These are phyloP conservation scores for Sclerotinia subarctica DNA, from an alignment of 2,329 filamentous ascomycete genomes.

Conservation along the genomic window DNA sequence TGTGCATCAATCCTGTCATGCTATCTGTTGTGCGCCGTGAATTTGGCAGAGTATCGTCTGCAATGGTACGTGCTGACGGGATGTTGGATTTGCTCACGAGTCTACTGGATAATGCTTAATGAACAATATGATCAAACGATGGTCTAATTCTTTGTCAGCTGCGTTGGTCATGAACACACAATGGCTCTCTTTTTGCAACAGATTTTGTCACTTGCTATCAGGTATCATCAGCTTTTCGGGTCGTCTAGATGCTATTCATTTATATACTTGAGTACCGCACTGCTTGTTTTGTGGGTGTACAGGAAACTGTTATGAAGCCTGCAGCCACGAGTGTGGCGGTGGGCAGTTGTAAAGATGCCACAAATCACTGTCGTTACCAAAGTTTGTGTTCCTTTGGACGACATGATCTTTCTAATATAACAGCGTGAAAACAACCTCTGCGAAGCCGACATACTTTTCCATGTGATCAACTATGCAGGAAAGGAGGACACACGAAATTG, in stretches of 20 bases:
- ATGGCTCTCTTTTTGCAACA: background rate
- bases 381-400: background rate
- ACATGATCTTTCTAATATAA: slow-evolving; percentile 3
- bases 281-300: background rate
- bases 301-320: background rate
- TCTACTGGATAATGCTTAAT: slow-evolving; percentile 6
- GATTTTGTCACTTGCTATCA: background rate
- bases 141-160: background rate
- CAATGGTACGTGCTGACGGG: background rate
- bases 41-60: background rate
- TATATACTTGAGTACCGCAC: background rate
- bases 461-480: background rate
- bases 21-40: background rate
- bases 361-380: slow-evolving; percentile 14
- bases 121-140: slow-evolving; percentile 1
- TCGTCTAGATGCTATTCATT: background rate
- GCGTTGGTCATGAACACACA: background rate
- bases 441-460: background rate
- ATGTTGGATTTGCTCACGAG: background rate
- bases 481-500: background rate
- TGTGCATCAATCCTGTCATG: background rate
- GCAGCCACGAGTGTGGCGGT: slow-evolving; percentile 2
- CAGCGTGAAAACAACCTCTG: background rate
- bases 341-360: background rate
- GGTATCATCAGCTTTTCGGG: background rate